Evolutionary conservation across 805 yeast genomes (phyloP).

Genomic region (Nakazawaea pomicola): DNA sequence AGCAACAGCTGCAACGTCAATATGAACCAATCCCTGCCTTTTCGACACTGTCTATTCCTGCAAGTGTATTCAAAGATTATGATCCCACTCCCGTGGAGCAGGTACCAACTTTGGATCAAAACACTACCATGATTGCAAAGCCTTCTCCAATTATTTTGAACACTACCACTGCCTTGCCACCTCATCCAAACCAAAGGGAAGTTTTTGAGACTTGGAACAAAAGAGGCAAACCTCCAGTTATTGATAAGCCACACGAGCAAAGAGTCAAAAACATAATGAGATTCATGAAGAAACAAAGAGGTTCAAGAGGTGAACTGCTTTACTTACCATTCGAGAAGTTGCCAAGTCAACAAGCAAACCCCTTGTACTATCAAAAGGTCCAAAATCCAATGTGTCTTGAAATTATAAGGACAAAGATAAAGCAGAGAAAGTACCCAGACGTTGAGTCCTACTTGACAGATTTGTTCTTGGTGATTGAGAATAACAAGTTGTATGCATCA

Average conservation of each 20-base stretch:
- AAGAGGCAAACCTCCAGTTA: slow-evolving; percentile 88
- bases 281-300: slow-evolving; percentile 68
- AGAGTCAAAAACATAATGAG: slow-evolving; percentile 85
- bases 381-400: slow-evolving; percentile 61
- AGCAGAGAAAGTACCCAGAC: slow-evolving; percentile 73
- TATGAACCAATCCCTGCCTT: slow-evolving; percentile 6
- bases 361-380: slow-evolving; percentile 50
- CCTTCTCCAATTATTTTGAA: slow-evolving; percentile 14
- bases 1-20: slow-evolving; percentile 5
- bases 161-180: slow-evolving; percentile 11
- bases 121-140: slow-evolving; percentile 16
- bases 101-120: slow-evolving; percentile 17
- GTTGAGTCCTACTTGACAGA: slow-evolving; percentile 78
- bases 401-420: slow-evolving; percentile 76
- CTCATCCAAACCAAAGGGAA: slow-evolving; percentile 13
- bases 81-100: slow-evolving; percentile 9
- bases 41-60: slow-evolving; percentile 4
- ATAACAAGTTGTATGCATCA: slow-evolving; percentile 62
- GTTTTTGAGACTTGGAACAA: slow-evolving; percentile 42
- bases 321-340: slow-evolving; percentile 73
- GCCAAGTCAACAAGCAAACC: slow-evolving; percentile 58
- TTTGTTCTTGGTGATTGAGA: slow-evolving; percentile 66
- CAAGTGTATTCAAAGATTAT: slow-evolving; percentile 8
- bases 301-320: slow-evolving; percentile 43
- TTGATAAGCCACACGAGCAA: slow-evolving; percentile 87